phyloP scores from a whole-genome alignment of 495 filamentous ascomycete species.

The Daldinia decipiens region DNA sequence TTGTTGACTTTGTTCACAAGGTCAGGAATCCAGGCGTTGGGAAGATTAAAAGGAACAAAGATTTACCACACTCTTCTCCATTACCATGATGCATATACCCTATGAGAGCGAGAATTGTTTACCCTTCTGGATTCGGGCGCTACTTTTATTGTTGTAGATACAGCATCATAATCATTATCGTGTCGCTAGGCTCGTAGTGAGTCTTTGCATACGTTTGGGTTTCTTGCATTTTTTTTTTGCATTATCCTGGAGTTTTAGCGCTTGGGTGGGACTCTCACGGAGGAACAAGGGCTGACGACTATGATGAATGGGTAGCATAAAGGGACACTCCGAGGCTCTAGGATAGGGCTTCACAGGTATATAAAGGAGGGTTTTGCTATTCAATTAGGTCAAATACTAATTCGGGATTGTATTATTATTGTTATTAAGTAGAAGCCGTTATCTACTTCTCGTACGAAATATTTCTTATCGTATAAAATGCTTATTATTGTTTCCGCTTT shows the following conservation, averaged over 20 bases:
- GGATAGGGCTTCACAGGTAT: constrained; percentile 17
- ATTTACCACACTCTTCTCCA: constrained; percentile 45
- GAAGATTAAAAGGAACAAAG: constrained; percentile 48
- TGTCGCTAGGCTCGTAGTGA: constrained; percentile 17
- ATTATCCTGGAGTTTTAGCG: constrained; percentile 48
- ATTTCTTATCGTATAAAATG: neutral
- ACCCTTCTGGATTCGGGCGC: constrained; percentile 24
- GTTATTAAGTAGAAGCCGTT: neutral
- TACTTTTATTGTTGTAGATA: constrained; percentile 33
- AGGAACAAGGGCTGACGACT: constrained; percentile 40
- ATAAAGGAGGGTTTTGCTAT: constrained; percentile 7
- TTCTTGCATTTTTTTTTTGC: constrained; percentile 36
- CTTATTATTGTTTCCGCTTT: constrained; percentile 10
- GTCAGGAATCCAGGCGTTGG: constrained; percentile 60
- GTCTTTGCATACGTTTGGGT: constrained; percentile 21
- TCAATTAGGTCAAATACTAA: constrained; percentile 6
- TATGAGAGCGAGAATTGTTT: constrained; percentile 33
- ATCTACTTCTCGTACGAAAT: neutral
- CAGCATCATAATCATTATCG: constrained; percentile 6
- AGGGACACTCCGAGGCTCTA: constrained; percentile 19
- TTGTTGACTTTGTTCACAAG: constrained; percentile 88
- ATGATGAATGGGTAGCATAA: constrained; percentile 34
- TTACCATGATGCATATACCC: constrained; percentile 43
- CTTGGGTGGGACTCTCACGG: constrained; percentile 38
- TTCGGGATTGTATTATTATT: neutral